A percentile compares a stretch with the other conserved stretches of the same genome.
Conservation (phyloP, 139 green algal genomes). For the Diplosphaera chodatii region DNA sequence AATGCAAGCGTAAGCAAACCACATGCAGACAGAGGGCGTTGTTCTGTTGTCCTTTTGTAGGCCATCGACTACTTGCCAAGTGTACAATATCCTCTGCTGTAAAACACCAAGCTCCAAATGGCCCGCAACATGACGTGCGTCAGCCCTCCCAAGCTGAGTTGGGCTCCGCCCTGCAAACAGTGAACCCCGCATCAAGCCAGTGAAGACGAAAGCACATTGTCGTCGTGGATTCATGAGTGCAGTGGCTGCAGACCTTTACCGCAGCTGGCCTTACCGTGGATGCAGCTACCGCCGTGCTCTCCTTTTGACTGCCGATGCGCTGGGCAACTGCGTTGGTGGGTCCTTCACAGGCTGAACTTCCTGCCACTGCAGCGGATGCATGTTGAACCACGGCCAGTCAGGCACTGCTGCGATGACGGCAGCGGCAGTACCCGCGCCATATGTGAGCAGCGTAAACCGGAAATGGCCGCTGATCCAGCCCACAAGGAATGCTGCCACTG, state of each 20-base stretch:
- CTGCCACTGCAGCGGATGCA: neutral
- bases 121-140: no score
- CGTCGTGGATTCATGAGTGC: no score
- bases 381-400: neutral
- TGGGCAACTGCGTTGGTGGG: neutral
- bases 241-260: no score
- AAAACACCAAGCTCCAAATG: no score
- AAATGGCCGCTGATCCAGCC: neutral
- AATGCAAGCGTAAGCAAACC: neutral
- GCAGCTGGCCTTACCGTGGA: no score
- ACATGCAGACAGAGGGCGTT: neutral
- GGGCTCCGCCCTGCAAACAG: no score
- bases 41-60: no score
- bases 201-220: no score
- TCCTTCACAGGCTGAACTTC: neutral
- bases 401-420: neutral
- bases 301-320: neutral
- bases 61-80: no score
- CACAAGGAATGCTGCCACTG: neutral
- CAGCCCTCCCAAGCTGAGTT: no score
- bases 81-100: no score
- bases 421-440: neutral
- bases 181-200: no score
- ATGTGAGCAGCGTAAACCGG: neutral
- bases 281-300: neutral